These are phyloP conservation scores for Phytophthora agathidicida DNA, from an alignment of 352 stramenopile genomes.

Conservation along the genomic window DNA sequence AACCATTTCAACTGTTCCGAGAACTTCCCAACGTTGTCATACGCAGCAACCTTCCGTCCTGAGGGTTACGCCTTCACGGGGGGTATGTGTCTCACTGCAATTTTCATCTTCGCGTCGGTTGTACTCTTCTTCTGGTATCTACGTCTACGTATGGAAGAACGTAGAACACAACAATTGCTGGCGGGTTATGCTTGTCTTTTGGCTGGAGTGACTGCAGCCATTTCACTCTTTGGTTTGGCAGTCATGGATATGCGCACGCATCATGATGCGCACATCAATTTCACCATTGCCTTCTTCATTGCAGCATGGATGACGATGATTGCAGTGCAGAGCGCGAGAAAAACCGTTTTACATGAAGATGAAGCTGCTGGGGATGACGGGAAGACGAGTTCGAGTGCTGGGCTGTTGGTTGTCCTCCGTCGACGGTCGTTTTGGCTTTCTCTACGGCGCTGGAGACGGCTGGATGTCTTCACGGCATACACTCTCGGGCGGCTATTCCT, in stretches of 20 bases:
- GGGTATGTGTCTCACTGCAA: constrained; percentile 80
- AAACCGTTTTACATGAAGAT: constrained; percentile 44
- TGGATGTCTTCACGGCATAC: constrained; percentile 58
- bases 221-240: constrained; percentile 69
- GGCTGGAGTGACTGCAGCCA: constrained; percentile 34
- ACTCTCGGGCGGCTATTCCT: constrained; percentile 57
- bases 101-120: constrained; percentile 69
- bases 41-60: constrained; percentile 79
- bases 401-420: constrained; percentile 17
- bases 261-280: constrained; percentile 75
- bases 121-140: constrained; percentile 79
- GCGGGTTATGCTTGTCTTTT: constrained; percentile 34
- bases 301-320: constrained; percentile 72
- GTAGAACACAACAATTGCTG: constrained; percentile 7
- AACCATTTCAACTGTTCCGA: constrained; percentile 78
- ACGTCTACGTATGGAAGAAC: constrained; percentile 39
- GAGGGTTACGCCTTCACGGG: constrained; percentile 71
- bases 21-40: constrained; percentile 85
- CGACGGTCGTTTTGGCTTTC: constrained; percentile 36
- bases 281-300: constrained; percentile 82
- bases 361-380: constrained; percentile 15
- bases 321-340: constrained; percentile 54
- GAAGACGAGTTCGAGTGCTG: constrained; percentile 10
- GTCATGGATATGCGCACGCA: constrained; percentile 79
- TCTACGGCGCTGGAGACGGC: constrained; percentile 57